These are phyloP conservation scores for Rauvolfia tetraphylla DNA, from an alignment of 257 asterid genomes.

Conservation along the genomic window DNA sequence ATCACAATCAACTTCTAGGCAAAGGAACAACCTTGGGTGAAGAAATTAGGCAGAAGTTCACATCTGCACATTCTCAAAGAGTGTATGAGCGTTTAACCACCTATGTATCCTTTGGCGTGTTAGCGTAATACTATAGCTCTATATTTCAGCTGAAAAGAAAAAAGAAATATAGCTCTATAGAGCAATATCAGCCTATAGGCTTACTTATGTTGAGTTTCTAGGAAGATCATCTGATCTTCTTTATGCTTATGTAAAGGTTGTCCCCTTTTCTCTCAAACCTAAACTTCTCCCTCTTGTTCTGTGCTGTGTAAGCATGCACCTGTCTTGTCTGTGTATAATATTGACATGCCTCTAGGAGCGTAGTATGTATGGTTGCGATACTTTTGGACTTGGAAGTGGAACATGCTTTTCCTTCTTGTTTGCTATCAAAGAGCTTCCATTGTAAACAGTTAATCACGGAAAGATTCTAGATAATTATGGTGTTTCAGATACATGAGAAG, in stretches of 20 bases:
- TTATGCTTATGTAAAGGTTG: background rate
- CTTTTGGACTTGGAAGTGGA: background rate
- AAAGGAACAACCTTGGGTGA: conserved; percentile 9
- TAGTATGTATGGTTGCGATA: background rate
- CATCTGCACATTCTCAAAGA: background rate
- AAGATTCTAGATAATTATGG: background rate
- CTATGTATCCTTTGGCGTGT: background rate
- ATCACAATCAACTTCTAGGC: conserved; percentile 7
- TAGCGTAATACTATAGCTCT: too few relatives aligned
- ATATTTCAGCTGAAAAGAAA: too few relatives aligned
- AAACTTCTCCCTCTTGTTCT: background rate
- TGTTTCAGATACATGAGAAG: background rate
- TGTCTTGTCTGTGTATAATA: background rate
- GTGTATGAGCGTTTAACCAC: background rate
- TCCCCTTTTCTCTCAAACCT: background rate
- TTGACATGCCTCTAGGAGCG: background rate
- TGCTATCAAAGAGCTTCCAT: background rate
- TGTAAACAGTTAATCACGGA: background rate
- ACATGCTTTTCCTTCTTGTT: background rate
- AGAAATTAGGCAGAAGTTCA: background rate
- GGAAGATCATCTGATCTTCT: background rate
- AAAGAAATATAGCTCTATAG: too few relatives aligned
- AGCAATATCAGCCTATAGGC: background rate
- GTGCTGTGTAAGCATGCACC: background rate
- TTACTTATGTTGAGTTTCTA: background rate